Evolutionary conservation across 1,284 basidiomycete genomes (phyloP), one percentile per base, ranked within the genome.

Genomic region (Cutaneotrichosporon arboriforme): DNA sequence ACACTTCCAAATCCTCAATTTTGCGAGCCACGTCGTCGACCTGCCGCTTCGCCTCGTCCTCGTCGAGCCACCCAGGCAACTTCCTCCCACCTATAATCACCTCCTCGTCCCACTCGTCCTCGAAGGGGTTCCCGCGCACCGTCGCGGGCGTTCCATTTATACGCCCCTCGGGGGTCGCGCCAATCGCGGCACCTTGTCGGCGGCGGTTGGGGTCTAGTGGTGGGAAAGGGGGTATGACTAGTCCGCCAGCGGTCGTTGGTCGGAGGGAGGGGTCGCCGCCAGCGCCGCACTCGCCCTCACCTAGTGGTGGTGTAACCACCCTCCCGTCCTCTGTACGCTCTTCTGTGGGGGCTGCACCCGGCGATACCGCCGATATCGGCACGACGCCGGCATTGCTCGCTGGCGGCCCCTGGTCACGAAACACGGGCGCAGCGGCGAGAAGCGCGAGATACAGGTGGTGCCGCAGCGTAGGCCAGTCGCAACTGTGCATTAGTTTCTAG

Each of bases 161-260:
- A 10, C 59, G 46, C 31, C 40, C 31, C 41, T 37, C 22, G 37
- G 18, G 31, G 12, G 42, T 2, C 4, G 38, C 23, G 8, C 21
- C 36, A 14, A 36, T 26, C 17, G 34, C 31, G 14, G 31, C 48
- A 78, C 52, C 79, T 75, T 60, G 79, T 80, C 55, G 78, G 63
- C 52, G 79, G 78, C 60, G 77, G 73, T 46, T 77, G 70, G 60
- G 62, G 35, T 73, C 62, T n/a, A 73, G 80, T 20, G 83, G 81
- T 12, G 84, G 84, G 66, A 92, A 92, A 1, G 90, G 88, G 4
- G 88, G 82, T 12, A 92, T 75, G 60, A 84, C 85, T 15, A 90
- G 76, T 23, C 88, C 87, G 3, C 87, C 87, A 0, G 53, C 58
- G 8, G 76, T 76, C 1, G 69, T 71, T 0, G 75, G 72, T 37